Percentiles rank a stretch among this genome's conserved stretches.
phyloP scores from a whole-genome alignment of 2,329 filamentous ascomycete species.

The Fusarium virguliforme region DNA sequence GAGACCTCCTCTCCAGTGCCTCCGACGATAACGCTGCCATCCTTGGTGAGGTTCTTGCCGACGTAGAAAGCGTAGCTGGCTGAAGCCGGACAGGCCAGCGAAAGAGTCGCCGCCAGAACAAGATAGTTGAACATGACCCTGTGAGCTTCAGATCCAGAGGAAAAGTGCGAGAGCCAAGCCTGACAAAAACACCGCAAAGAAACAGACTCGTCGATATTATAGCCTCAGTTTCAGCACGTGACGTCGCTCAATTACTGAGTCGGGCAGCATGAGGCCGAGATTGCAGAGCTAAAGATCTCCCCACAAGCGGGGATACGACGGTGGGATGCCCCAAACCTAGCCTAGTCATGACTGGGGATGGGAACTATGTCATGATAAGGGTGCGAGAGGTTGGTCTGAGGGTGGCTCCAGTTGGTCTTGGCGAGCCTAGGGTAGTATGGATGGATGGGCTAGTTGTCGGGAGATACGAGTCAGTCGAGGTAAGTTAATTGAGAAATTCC shows the following conservation, averaged over 20 bases:
- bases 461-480: not conserved
- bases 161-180: not conserved
- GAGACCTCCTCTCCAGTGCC: conserved; percentile 66
- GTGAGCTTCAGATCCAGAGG: not conserved
- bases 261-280: conserved; percentile 29
- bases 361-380: conserved; percentile 8
- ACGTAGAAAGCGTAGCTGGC: conserved; percentile 65
- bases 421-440: conserved; percentile 2
- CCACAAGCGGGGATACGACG: conserved; percentile 2
- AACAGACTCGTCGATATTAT: conserved; percentile 17
- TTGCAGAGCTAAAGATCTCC: conserved; percentile 17
- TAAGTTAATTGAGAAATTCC: not conserved
- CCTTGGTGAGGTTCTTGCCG: conserved; percentile 61
- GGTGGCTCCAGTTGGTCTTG: not conserved
- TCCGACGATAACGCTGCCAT: conserved; percentile 61
- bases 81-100: conserved; percentile 34
- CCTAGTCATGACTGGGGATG: conserved; percentile 7
- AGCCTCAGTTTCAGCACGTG: conserved; percentile 31
- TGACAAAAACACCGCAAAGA: conserved; percentile 20
- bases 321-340: conserved; percentile 16
- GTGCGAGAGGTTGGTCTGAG: not conserved
- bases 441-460: conserved; percentile 8
- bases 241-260: conserved; percentile 38
- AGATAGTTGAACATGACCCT: conserved; percentile 29
- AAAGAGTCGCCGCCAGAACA: conserved; percentile 27